Evolutionary conservation across 805 yeast genomes (phyloP).

Genomic region (Saturnispora quitensis): DNA sequence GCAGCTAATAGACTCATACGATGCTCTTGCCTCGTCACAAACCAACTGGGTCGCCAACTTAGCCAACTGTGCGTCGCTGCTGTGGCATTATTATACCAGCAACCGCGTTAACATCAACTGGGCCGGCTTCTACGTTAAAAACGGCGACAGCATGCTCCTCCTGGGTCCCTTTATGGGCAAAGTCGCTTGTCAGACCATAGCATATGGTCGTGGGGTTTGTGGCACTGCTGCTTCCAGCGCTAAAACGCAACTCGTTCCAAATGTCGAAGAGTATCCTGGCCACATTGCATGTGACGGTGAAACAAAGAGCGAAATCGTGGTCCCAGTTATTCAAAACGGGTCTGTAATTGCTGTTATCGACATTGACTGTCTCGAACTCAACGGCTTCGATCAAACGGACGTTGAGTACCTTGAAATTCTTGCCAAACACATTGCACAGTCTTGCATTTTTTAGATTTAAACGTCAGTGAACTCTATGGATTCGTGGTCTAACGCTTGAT

Average conservation of each 20-base stretch:
- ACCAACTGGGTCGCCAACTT: slow-evolving; percentile 84
- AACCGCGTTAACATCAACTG: slow-evolving; percentile 63
- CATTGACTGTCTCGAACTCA: slow-evolving; percentile 59
- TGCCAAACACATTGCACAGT: slow-evolving; percentile 40
- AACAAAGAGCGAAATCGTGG: slow-evolving; percentile 87
- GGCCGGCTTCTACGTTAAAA: slow-evolving; percentile 81
- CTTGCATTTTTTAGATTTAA: slow-evolving; percentile 29
- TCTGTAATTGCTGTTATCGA: slow-evolving; percentile 70
- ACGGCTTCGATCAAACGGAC: slow-evolving; percentile 66
- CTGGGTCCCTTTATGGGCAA: slow-evolving; percentile 95
- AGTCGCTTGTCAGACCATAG: slow-evolving; percentile 85
- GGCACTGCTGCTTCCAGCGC: slow-evolving; percentile 64
- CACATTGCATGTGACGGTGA: slow-evolving; percentile 98
- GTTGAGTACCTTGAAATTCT: slow-evolving; percentile 48
- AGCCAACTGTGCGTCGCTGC: slow-evolving; percentile 74
- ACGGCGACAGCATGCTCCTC: slow-evolving; percentile 36
- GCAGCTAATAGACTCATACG: slow-evolving; percentile 49
- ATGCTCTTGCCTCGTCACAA: slow-evolving; percentile 54
- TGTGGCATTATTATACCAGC: slow-evolving; percentile 76
- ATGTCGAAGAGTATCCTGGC: slow-evolving; percentile 76
- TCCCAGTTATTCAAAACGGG: slow-evolving; percentile 50
- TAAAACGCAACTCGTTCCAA: slow-evolving; percentile 63
- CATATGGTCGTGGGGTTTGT: slow-evolving; percentile 82
- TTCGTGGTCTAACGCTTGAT: neutral
- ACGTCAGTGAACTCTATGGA: neutral